phyloP scores from a whole-genome alignment of 306 rosid genomes.

The Hippophae tibetana region DNA sequence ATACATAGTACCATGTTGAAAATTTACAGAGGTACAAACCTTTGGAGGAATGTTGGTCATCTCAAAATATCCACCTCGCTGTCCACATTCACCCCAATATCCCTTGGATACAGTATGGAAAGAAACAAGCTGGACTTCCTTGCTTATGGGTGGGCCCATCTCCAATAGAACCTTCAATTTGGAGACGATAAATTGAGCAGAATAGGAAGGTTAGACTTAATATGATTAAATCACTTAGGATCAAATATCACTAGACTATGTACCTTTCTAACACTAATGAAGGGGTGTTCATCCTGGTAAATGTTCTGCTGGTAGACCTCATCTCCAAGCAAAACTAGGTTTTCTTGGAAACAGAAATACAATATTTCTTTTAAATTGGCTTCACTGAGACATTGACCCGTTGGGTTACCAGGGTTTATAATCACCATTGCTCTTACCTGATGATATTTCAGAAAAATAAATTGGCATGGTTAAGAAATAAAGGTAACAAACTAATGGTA shows the following conservation, averaged over 20 bases:
- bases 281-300: constrained; percentile 95
- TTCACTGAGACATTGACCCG: constrained; percentile 93
- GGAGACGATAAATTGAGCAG: too few relatives aligned
- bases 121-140: constrained; percentile 80
- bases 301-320: constrained; percentile 96
- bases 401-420: constrained; percentile 96
- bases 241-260: background rate
- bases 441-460: constrained; percentile 19
- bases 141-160: constrained; percentile 76
- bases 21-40: constrained; percentile 40
- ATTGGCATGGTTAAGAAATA: background rate
- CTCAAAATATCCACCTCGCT: constrained; percentile 97
- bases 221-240: background rate
- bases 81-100: constrained; percentile 98
- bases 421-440: constrained; percentile 99
- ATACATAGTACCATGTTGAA: constrained; percentile 8
- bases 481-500: background rate
- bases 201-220: too few relatives aligned
- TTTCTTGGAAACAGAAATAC: constrained; percentile 69
- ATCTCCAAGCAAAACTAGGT: constrained; percentile 86
- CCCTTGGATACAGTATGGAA: constrained; percentile 95
- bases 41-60: constrained; percentile 92
- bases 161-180: constrained; percentile 62
- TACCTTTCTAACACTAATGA: constrained; percentile 83
- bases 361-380: constrained; percentile 68